A percentile compares a stretch with the other conserved stretches of the same genome.
phyloP scores from a whole-genome alignment of 805 yeast genomes.

The Metschnikowia santaceciliae region DNA sequence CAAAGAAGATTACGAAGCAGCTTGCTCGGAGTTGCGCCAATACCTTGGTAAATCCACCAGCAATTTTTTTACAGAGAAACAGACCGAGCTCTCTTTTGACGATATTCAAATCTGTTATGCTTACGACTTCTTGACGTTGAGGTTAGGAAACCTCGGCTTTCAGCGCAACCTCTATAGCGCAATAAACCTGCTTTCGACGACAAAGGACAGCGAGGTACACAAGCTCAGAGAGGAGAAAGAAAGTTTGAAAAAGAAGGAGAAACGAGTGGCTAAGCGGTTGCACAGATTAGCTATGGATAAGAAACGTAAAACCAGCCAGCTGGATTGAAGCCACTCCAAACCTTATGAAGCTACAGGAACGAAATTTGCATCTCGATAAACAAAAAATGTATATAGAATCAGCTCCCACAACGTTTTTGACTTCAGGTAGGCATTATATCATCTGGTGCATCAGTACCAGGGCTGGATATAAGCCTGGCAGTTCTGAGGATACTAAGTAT shows the following conservation, averaged over 20 bases:
- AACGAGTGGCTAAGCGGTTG: constrained; percentile 33
- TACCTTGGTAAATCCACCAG: constrained; percentile 26
- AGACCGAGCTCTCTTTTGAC: constrained; percentile 16
- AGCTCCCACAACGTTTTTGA: not conserved
- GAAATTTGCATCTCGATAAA: not conserved
- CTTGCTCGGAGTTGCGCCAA: constrained; percentile 22
- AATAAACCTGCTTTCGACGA: constrained; percentile 22
- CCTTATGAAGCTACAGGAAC: not conserved
- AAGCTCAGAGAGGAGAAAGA: constrained; percentile 22
- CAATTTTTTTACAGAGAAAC: constrained; percentile 20
- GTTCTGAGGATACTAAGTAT: not conserved
- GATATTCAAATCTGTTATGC: constrained; percentile 39
- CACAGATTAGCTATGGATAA: constrained; percentile 23
- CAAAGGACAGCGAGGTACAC: constrained; percentile 18
- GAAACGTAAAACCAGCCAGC: constrained; percentile 5
- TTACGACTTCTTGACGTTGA: constrained; percentile 35
- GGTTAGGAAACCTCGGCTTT: constrained; percentile 24
- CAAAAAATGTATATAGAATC: not conserved
- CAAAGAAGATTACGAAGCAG: constrained; percentile 19
- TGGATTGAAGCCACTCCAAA: not conserved
- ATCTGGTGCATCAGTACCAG: not conserved
- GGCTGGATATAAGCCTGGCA: not conserved
- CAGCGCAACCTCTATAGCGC: constrained; percentile 25
- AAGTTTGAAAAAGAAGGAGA: constrained; percentile 24
- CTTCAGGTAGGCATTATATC: not conserved